Percentiles rank a stretch among this genome's conserved stretches.
Evolutionary conservation across 1,284 basidiomycete species (phyloP).

Genomic region (Microbotryum lychnidis-dioicae): DNA sequence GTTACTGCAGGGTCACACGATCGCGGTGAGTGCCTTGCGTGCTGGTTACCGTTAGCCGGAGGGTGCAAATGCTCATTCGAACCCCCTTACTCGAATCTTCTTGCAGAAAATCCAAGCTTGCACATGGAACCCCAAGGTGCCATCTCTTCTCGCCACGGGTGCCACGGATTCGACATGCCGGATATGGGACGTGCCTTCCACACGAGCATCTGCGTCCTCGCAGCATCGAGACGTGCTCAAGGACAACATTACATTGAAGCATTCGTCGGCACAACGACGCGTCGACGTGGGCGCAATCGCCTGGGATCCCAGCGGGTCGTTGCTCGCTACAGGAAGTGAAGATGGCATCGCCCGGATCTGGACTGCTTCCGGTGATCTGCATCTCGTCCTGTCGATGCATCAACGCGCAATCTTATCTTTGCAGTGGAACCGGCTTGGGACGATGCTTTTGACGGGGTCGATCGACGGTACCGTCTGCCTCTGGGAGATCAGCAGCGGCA

Average conservation of each 20-base stretch:
- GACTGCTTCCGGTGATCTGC: conserved; percentile 41
- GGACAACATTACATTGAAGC: conserved; percentile 49
- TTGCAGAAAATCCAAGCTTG: conserved; percentile 66
- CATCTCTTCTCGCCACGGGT: conserved; percentile 62
- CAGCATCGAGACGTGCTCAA: conserved; percentile 41
- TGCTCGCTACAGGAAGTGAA: conserved; percentile 52
- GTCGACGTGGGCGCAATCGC: conserved; percentile 63
- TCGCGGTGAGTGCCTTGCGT: conserved; percentile 13
- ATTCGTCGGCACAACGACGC: conserved; percentile 49
- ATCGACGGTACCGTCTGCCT: conserved; percentile 34
- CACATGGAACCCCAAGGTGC: conserved; percentile 63
- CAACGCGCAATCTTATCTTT: conserved; percentile 32
- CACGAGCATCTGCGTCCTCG: conserved; percentile 36
- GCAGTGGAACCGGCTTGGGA: conserved; percentile 31
- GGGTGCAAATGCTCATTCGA: conserved; percentile 44
- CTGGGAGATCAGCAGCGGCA: conserved; percentile 34
- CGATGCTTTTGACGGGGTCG: conserved; percentile 31
- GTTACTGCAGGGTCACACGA: conserved; percentile 27
- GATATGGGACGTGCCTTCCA: conserved; percentile 58
- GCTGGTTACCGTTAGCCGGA: background rate
- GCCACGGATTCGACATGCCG: conserved; percentile 65
- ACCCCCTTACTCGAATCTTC: background rate
- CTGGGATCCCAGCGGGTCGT: conserved; percentile 55
- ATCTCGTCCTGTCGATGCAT: conserved; percentile 37
- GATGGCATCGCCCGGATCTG: conserved; percentile 53